Evolutionary conservation across 2,329 filamentous ascomycete genomes (phyloP).

Genomic region (Biscogniauxia mediterranea): DNA sequence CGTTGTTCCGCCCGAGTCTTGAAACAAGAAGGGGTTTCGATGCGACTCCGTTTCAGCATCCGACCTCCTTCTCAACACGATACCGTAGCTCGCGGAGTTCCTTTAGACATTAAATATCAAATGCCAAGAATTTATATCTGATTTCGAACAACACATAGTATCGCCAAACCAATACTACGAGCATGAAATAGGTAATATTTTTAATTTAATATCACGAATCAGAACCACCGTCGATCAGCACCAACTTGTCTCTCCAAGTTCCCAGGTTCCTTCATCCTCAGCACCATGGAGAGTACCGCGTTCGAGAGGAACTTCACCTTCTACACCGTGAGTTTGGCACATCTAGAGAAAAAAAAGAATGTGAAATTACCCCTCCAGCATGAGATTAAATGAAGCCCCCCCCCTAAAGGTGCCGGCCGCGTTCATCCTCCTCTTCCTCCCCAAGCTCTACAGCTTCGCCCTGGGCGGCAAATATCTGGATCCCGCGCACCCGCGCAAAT

Average conservation of each 20-base stretch:
- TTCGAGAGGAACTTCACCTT: background rate
- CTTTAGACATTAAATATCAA: too few relatives aligned
- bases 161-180: too few relatives aligned
- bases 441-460: conserved; percentile 16
- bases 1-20: background rate
- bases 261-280: background rate
- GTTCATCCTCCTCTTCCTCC: conserved; percentile 16
- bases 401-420: conserved; percentile 12
- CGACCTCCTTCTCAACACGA: background rate
- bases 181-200: too few relatives aligned
- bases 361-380: too few relatives aligned
- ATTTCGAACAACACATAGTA: too few relatives aligned
- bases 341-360: too few relatives aligned
- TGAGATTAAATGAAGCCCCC: too few relatives aligned
- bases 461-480: conserved; percentile 12
- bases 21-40: background rate
- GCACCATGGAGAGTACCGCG: background rate
- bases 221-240: background rate
- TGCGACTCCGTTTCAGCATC: background rate
- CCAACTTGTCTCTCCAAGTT: background rate
- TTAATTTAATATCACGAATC: too few relatives aligned
- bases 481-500: conserved; percentile 11
- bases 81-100: background rate
- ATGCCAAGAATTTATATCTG: too few relatives aligned
- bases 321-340: background rate